Evolutionary conservation across 768 basidiomycete species (phyloP).

Genomic region (Lactifluus rugatus): DNA sequence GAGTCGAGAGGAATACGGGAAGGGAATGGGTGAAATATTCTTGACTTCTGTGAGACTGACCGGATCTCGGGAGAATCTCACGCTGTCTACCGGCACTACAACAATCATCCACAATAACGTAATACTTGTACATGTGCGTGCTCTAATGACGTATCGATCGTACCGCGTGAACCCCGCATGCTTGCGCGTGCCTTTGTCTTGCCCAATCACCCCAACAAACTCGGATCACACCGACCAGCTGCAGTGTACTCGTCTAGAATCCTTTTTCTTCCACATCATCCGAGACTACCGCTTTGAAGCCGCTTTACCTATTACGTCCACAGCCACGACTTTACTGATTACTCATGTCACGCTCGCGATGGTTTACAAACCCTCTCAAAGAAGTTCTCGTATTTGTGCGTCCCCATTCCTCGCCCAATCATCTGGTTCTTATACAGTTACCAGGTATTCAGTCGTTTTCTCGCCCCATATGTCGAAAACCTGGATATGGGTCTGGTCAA

Average conservation of each 20-base stretch:
- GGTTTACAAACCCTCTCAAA: conserved; percentile 84
- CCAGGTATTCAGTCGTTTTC: conserved; percentile 82
- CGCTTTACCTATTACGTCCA: not conserved
- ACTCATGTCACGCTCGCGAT: conserved; percentile 25
- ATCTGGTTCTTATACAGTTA: not conserved
- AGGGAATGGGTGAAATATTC: not conserved
- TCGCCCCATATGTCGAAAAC: conserved; percentile 94
- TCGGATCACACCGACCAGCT: not conserved
- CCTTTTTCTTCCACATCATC: not conserved
- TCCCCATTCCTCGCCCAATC: conserved; percentile 13
- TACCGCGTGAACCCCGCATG: too few relatives aligned
- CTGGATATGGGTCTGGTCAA: conserved; percentile 92
- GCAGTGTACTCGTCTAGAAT: not conserved
- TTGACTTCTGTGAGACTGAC: too few relatives aligned
- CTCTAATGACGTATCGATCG: conserved; percentile 5
- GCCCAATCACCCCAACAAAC: not conserved
- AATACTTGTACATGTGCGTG: not conserved
- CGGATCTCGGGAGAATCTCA: not conserved
- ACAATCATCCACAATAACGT: too few relatives aligned
- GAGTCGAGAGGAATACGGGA: not conserved
- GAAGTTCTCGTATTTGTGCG: conserved; percentile 72
- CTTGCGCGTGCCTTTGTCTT: not conserved
- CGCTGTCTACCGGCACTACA: not conserved
- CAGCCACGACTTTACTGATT: not conserved
- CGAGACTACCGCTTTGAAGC: not conserved